Evolutionary conservation across 2,329 filamentous ascomycete species (phyloP).

Genomic region (Dendryphion nanum): DNA sequence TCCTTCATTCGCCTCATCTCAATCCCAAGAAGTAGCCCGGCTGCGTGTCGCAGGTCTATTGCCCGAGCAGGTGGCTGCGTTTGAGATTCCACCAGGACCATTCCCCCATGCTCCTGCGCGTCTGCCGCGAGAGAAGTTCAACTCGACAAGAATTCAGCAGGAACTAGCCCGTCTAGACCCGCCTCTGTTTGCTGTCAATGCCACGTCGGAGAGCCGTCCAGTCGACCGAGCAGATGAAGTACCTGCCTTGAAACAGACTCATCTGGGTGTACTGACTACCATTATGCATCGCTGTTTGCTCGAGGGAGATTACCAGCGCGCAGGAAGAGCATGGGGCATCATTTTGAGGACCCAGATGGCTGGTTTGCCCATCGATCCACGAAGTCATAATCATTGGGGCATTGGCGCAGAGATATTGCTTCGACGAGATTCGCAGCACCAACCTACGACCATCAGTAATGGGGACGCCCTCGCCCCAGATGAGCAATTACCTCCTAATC

Average conservation of each 20-base stretch:
- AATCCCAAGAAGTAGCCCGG: slow-evolving; percentile 24
- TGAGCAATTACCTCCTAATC: slow-evolving; percentile 1
- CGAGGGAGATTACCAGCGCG: slow-evolving; percentile 67
- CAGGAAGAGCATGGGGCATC: slow-evolving; percentile 72
- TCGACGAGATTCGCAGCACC: slow-evolving; percentile 43
- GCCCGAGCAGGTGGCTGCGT: slow-evolving; percentile 27
- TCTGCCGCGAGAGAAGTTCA: slow-evolving; percentile 13
- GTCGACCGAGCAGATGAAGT: slow-evolving; percentile 12
- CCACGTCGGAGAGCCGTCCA: slow-evolving; percentile 12
- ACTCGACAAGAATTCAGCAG: slow-evolving; percentile 30
- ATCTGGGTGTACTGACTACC: slow-evolving; percentile 66
- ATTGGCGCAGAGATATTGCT: slow-evolving; percentile 83
- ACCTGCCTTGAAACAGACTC: slow-evolving; percentile 46
- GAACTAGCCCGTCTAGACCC: slow-evolving; percentile 43
- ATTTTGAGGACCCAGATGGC: slow-evolving; percentile 62
- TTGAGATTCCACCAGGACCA: slow-evolving; percentile 40
- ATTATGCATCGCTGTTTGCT: slow-evolving; percentile 72
- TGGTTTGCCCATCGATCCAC: slow-evolving; percentile 64
- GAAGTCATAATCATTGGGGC: slow-evolving; percentile 71
- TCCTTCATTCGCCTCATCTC: slow-evolving; percentile 17
- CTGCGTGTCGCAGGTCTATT: slow-evolving; percentile 43
- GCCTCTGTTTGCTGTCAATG: slow-evolving; percentile 36
- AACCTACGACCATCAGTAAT: slow-evolving; percentile 3
- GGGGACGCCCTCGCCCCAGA: not conserved
- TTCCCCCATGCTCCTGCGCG: slow-evolving; percentile 45